Conservation (phyloP, 208 protist genomes). For the Leishmania tropica region DNA sequence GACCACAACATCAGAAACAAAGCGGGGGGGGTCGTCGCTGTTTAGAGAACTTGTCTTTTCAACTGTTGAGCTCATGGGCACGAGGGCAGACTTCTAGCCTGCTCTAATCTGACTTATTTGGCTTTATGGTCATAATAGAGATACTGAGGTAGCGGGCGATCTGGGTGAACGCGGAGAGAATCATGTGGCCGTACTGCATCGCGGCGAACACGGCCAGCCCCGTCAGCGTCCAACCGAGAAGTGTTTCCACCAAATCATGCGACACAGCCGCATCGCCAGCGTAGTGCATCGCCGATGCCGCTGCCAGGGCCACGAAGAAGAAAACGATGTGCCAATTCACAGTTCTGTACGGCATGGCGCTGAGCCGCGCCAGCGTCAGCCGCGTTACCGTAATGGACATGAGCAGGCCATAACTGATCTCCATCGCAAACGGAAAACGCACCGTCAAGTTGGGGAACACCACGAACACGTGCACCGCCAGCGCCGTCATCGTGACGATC, state of each 20-base stretch:
- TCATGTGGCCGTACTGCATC: slow-evolving; percentile 73
- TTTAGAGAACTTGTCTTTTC: background rate
- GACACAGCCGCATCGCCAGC: slow-evolving; percentile 5
- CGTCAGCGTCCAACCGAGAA: slow-evolving; percentile 46
- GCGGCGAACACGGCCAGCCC: slow-evolving; percentile 47
- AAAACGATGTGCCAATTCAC: slow-evolving; percentile 48
- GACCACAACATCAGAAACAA: slow-evolving; percentile 9
- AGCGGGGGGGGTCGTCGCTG: background rate
- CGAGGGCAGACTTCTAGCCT: background rate
- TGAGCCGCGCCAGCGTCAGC: slow-evolving; percentile 81
- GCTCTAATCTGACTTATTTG: slow-evolving; percentile 40
- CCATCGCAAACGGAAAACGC: slow-evolving; percentile 67
- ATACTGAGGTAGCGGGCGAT: slow-evolving; percentile 56
- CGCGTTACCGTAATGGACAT: slow-evolving; percentile 75
- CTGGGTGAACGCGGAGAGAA: slow-evolving; percentile 64
- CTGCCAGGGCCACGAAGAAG: slow-evolving; percentile 32
- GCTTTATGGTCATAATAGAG: slow-evolving; percentile 62
- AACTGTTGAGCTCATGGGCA: background rate
- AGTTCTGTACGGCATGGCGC: slow-evolving; percentile 64
- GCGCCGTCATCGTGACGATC: slow-evolving; percentile 37
- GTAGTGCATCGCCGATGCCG: slow-evolving; percentile 38
- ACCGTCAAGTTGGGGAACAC: slow-evolving; percentile 48
- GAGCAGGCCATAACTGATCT: slow-evolving; percentile 79
- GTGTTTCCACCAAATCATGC: slow-evolving; percentile 21
- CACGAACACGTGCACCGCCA: slow-evolving; percentile 56